Evolutionary conservation across 495 filamentous ascomycete species (phyloP).

Genomic region (Penicillium riverlandense): DNA sequence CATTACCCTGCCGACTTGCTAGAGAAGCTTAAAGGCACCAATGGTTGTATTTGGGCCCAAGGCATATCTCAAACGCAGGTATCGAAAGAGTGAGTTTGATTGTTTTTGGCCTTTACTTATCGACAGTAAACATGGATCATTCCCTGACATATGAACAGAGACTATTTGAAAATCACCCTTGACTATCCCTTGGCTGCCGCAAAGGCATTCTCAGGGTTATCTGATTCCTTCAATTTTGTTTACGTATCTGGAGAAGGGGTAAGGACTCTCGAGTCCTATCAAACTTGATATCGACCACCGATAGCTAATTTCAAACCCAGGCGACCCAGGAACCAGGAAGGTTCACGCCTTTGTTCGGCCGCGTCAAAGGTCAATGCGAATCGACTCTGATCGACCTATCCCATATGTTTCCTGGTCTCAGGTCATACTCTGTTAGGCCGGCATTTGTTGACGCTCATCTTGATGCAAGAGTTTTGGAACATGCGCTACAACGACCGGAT

Average conservation of each 20-base stretch:
- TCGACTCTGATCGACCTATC: constrained; percentile 37
- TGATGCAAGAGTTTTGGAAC: no score
- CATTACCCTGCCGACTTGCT: constrained; percentile 48
- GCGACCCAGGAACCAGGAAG: constrained; percentile 39
- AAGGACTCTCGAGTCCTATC: no score
- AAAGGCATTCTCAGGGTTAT: constrained; percentile 48
- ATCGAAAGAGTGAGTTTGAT: constrained; percentile 44
- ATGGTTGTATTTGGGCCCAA: constrained; percentile 65
- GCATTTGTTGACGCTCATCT: constrained; percentile 37
- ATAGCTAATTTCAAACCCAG: no score
- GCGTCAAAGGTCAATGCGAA: constrained; percentile 60
- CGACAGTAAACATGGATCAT: neutral
- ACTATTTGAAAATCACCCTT: constrained; percentile 61
- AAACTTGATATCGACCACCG: no score
- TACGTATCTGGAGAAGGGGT: constrained; percentile 56
- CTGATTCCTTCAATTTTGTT: constrained; percentile 55
- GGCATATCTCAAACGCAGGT: constrained; percentile 55
- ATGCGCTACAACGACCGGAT: no score
- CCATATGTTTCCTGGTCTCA: constrained; percentile 38
- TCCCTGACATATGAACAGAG: constrained; percentile 26
- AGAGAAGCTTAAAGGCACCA: constrained; percentile 52
- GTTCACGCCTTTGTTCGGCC: constrained; percentile 48
- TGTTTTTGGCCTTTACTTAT: neutral
- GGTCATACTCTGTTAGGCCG: constrained; percentile 37
- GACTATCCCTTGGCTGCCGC: constrained; percentile 56